These are phyloP conservation scores for Saccharomyces cerevisiae DNA, from an alignment of 805 yeast species.

Conservation along the genomic window DNA sequence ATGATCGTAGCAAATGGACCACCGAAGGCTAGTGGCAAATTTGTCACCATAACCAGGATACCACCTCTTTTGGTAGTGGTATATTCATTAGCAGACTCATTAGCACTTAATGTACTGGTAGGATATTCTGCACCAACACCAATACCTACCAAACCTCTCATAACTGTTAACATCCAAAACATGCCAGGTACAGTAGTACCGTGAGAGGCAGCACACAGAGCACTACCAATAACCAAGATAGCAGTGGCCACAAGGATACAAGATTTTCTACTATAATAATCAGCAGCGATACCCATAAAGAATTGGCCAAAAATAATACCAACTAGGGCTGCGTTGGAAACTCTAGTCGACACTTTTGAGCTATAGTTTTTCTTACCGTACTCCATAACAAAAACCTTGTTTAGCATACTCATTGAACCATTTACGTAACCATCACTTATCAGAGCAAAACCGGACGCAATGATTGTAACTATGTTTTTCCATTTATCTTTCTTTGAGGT, in stretches of 20 bases:
- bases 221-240: slow-evolving; percentile 67
- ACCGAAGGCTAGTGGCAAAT: slow-evolving; percentile 79
- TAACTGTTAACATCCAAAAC: slow-evolving; percentile 74
- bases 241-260: slow-evolving; percentile 78
- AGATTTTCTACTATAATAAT: slow-evolving; percentile 66
- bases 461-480: slow-evolving; percentile 35
- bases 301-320: slow-evolving; percentile 89
- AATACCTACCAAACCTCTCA: slow-evolving; percentile 80
- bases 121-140: slow-evolving; percentile 96
- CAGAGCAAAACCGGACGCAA: slow-evolving; percentile 85
- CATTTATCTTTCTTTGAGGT: not conserved
- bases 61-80: slow-evolving; percentile 83
- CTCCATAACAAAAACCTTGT: slow-evolving; percentile 30
- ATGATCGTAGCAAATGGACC: slow-evolving; percentile 79
- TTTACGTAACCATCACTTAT: slow-evolving; percentile 92
- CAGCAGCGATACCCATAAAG: slow-evolving; percentile 71
- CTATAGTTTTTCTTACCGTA: slow-evolving; percentile 56
- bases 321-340: slow-evolving; percentile 80
- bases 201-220: slow-evolving; percentile 58
- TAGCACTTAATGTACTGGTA: slow-evolving; percentile 85
- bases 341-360: slow-evolving; percentile 68
- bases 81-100: slow-evolving; percentile 75
- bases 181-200: slow-evolving; percentile 56
- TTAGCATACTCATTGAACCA: slow-evolving; percentile 68
- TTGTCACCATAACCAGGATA: slow-evolving; percentile 83